Conservation (phyloP, 1,139 yeast genomes). For the Suhomyces bolitotheri region DNA sequence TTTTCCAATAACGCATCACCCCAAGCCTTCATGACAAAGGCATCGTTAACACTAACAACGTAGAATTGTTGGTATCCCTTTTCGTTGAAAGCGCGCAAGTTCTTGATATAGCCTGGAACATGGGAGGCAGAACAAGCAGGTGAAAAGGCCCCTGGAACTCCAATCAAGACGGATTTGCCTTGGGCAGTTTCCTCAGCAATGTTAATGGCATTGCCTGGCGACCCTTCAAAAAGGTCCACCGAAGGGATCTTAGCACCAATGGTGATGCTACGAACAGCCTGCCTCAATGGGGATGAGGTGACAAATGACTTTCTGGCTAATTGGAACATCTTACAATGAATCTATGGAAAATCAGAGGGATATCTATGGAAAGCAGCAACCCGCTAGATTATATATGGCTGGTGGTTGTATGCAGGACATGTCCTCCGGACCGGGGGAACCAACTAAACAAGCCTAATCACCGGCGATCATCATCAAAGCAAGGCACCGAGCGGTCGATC, state of each 20-base stretch:
- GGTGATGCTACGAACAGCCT: slow-evolving; percentile 30
- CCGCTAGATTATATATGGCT: background rate
- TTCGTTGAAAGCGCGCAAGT: slow-evolving; percentile 50
- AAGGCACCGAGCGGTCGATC: too few species aligned
- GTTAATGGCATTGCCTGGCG: slow-evolving; percentile 67
- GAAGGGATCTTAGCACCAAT: slow-evolving; percentile 64
- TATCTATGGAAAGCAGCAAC: background rate
- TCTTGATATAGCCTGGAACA: slow-evolving; percentile 72
- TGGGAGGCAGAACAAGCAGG: slow-evolving; percentile 81
- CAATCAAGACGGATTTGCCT: slow-evolving; percentile 65
- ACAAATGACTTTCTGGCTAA: slow-evolving; percentile 4
- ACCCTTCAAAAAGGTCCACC: slow-evolving; percentile 55
- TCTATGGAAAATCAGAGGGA: too few species aligned
- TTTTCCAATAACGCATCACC: slow-evolving; percentile 41
- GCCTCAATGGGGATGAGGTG: slow-evolving; percentile 5
- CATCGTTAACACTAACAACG: slow-evolving; percentile 80
- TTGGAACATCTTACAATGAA: slow-evolving; percentile 5
- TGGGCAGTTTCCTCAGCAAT: slow-evolving; percentile 54
- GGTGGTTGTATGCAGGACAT: slow-evolving; percentile 2
- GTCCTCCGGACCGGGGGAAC: too few species aligned
- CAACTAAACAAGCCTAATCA: too few species aligned
- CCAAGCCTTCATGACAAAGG: slow-evolving; percentile 86
- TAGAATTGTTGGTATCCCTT: slow-evolving; percentile 65
- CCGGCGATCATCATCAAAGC: too few species aligned
- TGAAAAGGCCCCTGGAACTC: slow-evolving; percentile 91